Evolutionary conservation across 140 eudicot species (phyloP), one percentile per base, ranked within the genome.

Genomic region (Ambrosia hybrid): DNA sequence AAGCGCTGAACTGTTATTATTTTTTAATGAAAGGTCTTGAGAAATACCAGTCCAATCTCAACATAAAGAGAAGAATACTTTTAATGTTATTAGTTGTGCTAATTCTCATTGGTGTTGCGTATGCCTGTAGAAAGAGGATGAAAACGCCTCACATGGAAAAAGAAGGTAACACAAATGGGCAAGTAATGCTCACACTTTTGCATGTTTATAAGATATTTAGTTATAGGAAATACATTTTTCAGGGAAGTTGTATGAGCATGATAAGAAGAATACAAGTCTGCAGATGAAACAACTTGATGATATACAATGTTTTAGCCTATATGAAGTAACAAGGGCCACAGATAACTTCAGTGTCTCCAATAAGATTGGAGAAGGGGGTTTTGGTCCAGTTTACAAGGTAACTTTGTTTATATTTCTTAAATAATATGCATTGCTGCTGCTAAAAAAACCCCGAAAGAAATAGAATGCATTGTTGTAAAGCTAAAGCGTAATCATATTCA

Each of bases 361-460:
- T 77, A 77, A 71, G 55, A 71, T 77, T 6, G 81, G 81, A 41
- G 68, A 77, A 70, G 81, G 81, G 6, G 77, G 77, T 5, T 77
- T 77, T 60, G 81, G 81, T 77, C 67, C 81, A 0, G 81, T 76
- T 56, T 65, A 43, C 37, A 65, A 65, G 38, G 70, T 63, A 37
- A 13, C 39, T 37, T 60, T 4, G 26, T 59, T 59, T 34, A 30
- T 30, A 2, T 2, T 30, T 30, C 34, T 30, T 30, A 21, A 21
- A 21, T 21, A 21, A 21, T 21, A 21, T 21, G 26, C 26, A 21
- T 21, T 21, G 26, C 26, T 21, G 26, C 26, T 21, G 26, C 26
- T 21, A 21, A 21, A 21, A 21, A 21, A 21, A 21, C 26, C 26
- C 26, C 26, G 26, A 21, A 21, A 21, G 26, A 30, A 30, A 30